Evolutionary conservation across 2,329 filamentous ascomycete genomes (phyloP), one percentile per base, ranked within the genome.

Genomic region (Exophiala dermatitidis): DNA sequence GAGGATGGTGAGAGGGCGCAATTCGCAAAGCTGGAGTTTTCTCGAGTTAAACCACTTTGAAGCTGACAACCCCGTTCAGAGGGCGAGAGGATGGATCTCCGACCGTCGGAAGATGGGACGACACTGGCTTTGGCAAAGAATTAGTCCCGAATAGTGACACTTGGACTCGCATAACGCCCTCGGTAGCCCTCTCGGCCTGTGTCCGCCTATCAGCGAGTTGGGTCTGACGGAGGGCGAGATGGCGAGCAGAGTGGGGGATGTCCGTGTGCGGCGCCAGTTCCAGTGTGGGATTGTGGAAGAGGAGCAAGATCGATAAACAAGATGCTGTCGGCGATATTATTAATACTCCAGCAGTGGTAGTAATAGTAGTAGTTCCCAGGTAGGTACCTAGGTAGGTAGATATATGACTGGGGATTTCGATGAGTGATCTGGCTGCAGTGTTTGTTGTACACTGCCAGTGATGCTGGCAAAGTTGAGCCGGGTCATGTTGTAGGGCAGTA

Each of bases 1-100:
- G 48, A 50, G 38, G 38, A 41, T 28, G 38, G 19, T 19, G 28
- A 41, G 51, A 46, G 45, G 45, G 45, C 50, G 47, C 32, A 36
- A 19, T 19, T 19, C 19, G 19, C 19, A 19, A 19, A 46, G 32
- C 32, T 36, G 30, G 44, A 46, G 44, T 4, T 36, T 38, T 36
- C 10, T 46, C 29, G 19, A 34, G 36, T 41, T 41, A 41, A 26
- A 4, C 5, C 6, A 8, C 36, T 5, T n/a, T 38, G 36, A 5
- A 9, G 10, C 28, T 41, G 19, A 41, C 19, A 4, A 41, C 38
- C 12, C 38, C 12, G 38, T 41, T 41, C 5, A 26, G 42, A 45
- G 42, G 28, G 28, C n/a, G 12, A 45, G 6, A 32, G n/a, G 34
- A n/a, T 8, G 7, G 42, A 45, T 45, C 42, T 32, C 42, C 42